These are phyloP conservation scores for Macrolepiota fuliginosa DNA, from an alignment of 768 basidiomycete genomes.

Conservation along the genomic window DNA sequence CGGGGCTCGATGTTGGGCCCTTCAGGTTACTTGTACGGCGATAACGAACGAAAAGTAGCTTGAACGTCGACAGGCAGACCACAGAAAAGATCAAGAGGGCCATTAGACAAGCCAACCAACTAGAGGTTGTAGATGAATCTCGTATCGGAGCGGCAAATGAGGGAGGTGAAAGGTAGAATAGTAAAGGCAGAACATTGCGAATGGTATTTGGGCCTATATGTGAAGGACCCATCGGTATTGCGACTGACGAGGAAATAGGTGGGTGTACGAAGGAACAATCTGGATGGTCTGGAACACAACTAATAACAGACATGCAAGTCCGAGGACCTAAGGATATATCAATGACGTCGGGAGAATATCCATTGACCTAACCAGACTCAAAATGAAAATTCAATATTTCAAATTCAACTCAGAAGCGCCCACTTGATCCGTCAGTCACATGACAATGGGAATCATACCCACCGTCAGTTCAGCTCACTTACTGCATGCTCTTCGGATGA, in stretches of 20 bases:
- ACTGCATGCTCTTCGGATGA: not conserved
- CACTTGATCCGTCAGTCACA: not conserved
- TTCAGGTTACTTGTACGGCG: conserved; percentile 1
- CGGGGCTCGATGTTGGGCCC: not conserved
- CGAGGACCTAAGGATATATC: not conserved
- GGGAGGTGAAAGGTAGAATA: not conserved
- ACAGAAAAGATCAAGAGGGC: conserved; percentile 4
- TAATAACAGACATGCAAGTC: not conserved
- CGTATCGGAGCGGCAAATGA: conserved; percentile 4
- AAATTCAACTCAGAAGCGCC: no score
- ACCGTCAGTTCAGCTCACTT: not conserved
- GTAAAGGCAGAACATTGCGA: not conserved
- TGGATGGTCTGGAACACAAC: not conserved
- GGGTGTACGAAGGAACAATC: not conserved
- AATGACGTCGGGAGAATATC: not conserved
- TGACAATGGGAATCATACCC: not conserved
- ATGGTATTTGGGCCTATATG: not conserved
- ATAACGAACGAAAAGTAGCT: conserved; percentile 9
- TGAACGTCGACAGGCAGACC: conserved; percentile 3
- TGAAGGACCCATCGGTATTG: not conserved
- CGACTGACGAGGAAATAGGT: not conserved
- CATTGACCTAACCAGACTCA: no score
- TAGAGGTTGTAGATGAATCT: conserved; percentile 5
- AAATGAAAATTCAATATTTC: no score
- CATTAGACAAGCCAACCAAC: conserved; percentile 7